Evolutionary conservation across 2,329 filamentous ascomycete genomes (phyloP).

Genomic region (Torrubiellomyces zombiae): DNA sequence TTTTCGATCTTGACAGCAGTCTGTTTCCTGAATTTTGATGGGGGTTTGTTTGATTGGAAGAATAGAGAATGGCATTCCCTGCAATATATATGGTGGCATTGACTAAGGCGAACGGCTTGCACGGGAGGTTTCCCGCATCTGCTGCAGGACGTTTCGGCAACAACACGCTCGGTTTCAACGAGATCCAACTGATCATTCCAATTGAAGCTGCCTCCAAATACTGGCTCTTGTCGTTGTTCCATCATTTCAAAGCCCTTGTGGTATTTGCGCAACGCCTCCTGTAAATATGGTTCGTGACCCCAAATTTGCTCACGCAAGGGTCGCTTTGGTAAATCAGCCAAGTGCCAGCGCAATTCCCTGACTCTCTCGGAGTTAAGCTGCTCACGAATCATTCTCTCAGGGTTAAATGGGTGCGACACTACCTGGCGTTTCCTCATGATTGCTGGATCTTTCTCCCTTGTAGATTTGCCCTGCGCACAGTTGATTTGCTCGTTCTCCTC

Average conservation of each 20-base stretch:
- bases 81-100: too few relatives aligned
- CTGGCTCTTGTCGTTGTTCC: not conserved
- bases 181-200: conserved; percentile 6
- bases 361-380: not conserved
- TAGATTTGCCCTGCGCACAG: too few relatives aligned
- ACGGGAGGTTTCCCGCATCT: too few relatives aligned
- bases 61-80: too few relatives aligned
- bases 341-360: not conserved
- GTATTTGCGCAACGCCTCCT: conserved; percentile 4
- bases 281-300: not conserved
- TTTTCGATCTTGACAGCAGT: too few relatives aligned
- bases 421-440: too few relatives aligned
- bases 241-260: conserved; percentile 5
- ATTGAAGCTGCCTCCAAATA: conserved; percentile 8
- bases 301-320: conserved; percentile 5
- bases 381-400: conserved; percentile 10
- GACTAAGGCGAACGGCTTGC: too few relatives aligned
- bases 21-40: too few relatives aligned
- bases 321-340: not conserved
- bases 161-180: conserved; percentile 5
- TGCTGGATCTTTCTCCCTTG: too few relatives aligned
- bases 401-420: conserved; percentile 13
- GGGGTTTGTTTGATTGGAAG: too few relatives aligned
- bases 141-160: too few relatives aligned
- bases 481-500: too few relatives aligned